Evolutionary conservation across 805 yeast species (phyloP), one percentile per base, ranked within the genome.

Genomic region (Teunomyces barrocoloradensis): DNA sequence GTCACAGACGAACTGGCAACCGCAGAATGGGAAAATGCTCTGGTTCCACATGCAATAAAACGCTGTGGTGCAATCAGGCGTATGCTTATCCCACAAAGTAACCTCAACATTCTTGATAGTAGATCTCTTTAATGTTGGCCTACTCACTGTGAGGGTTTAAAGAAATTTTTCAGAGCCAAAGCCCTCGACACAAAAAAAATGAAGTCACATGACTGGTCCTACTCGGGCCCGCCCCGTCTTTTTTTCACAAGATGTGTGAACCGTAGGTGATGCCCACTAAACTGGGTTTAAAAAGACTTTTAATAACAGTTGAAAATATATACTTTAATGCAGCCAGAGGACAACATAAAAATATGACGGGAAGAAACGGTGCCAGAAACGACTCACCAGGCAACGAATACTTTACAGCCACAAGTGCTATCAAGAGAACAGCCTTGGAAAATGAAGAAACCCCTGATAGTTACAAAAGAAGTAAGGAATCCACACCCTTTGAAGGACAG

Each of bases 11-110:
- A 20, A 12, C 28, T 12, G 9, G 9, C 18, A 23, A 23, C 25
- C 13, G 10, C 34, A 7, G 52, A 46, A 11, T 45, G 39, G 43
- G 40, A 21, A n/a, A 37, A 23, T 27, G 45, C 32, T 12, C 35
- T 35, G 23, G 48, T 43, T 10, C 52, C 40, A 34, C 33, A 44
- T 15, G 30, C 27, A 12, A 20, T 5, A 6, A 29, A 13, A 17
- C 37, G 10, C 29, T 28, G 25, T 13, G 37, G 13, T 13, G 21
- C 36, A 36, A 13, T 20, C 41, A 35, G 45, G n/a, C 34, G 32
- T 23, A 43, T 27, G 32, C 37, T 20, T 38, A 34, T 12, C 34
- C 38, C 45, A 23, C 39, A 28, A 37, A 37, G 40, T 21, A 37
- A 23, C 23, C 40, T 37, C 40, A 37, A 37, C 40, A 37, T 37